Evolutionary conservation across 2,329 filamentous ascomycete species (phyloP).

Genomic region (Geoglossum cookeanum): DNA sequence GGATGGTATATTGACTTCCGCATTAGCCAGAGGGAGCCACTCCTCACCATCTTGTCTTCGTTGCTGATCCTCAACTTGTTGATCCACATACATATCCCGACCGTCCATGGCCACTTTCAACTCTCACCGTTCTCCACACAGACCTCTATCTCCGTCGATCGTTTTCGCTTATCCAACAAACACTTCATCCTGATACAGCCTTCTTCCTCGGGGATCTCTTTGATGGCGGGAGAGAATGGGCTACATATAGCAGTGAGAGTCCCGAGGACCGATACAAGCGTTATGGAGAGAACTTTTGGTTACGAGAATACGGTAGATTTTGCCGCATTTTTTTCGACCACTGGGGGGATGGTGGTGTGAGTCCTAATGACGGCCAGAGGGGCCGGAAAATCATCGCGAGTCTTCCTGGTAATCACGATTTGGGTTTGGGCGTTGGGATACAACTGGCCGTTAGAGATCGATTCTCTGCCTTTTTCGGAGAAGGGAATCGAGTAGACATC

Average conservation of each 20-base stretch:
- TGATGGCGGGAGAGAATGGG: slow-evolving; percentile 92
- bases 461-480: slow-evolving; percentile 77
- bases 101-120: slow-evolving; percentile 53
- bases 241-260: slow-evolving; percentile 39
- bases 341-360: slow-evolving; percentile 39
- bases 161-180: slow-evolving; percentile 57
- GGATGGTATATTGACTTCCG: slow-evolving; percentile 3
- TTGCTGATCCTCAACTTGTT: slow-evolving; percentile 82
- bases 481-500: slow-evolving; percentile 77
- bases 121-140: slow-evolving; percentile 50
- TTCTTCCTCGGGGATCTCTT: slow-evolving; percentile 91
- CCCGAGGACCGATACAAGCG: slow-evolving; percentile 51
- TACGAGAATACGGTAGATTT: slow-evolving; percentile 71
- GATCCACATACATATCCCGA: slow-evolving; percentile 91
- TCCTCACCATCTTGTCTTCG: slow-evolving; percentile 67
- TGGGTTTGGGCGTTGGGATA: slow-evolving; percentile 76
- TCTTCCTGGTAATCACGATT: slow-evolving; percentile 83
- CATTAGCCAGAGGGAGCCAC: slow-evolving; percentile 52
- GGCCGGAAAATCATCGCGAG: slow-evolving; percentile 66
- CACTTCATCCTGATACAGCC: slow-evolving; percentile 66
- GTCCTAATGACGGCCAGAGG: slow-evolving; percentile 37
- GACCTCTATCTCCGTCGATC: slow-evolving; percentile 78
- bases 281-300: slow-evolving; percentile 71
- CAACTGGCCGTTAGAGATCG: slow-evolving; percentile 62
- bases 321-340: slow-evolving; percentile 63